phyloP scores from a whole-genome alignment of 768 basidiomycete genomes.

The Trametes villosa region DNA sequence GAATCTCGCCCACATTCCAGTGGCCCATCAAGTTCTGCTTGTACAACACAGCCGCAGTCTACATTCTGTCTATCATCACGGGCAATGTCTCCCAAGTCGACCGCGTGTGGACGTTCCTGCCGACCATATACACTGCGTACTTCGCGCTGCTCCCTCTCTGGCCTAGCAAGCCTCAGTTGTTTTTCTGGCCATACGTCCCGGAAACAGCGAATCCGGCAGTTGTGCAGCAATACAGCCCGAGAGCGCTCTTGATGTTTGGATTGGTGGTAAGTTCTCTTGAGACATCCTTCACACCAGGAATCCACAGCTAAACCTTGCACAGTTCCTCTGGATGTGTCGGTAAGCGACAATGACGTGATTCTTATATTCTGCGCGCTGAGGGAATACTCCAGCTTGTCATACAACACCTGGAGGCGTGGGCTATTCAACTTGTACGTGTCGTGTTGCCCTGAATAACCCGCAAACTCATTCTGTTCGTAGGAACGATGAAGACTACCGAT shows the following conservation, averaged over 20 bases:
- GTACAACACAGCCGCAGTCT: slow-evolving; percentile 51
- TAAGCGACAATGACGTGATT: slow-evolving; percentile 1
- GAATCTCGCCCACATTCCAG: slow-evolving; percentile 31
- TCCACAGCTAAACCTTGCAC: background rate
- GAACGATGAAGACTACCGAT: slow-evolving; percentile 90
- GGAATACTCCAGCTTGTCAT: slow-evolving; percentile 55
- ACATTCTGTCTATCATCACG: slow-evolving; percentile 65
- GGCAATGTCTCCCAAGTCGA: slow-evolving; percentile 89
- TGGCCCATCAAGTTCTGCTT: slow-evolving; percentile 72
- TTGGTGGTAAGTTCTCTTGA: slow-evolving; percentile 51
- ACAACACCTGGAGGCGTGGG: slow-evolving; percentile 85
- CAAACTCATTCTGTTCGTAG: slow-evolving; percentile 39
- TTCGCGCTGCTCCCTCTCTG: slow-evolving; percentile 77
- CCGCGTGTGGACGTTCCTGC: slow-evolving; percentile 74
- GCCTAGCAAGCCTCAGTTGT: slow-evolving; percentile 44
- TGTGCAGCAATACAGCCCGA: slow-evolving; percentile 60
- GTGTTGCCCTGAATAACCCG: background rate
- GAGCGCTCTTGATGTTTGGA: slow-evolving; percentile 75
- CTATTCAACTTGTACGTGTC: slow-evolving; percentile 68
- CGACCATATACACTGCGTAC: slow-evolving; percentile 81
- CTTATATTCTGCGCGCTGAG: background rate
- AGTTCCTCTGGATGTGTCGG: slow-evolving; percentile 31
- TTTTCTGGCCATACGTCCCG: slow-evolving; percentile 62
- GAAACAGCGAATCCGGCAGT: slow-evolving; percentile 40
- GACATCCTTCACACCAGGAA: background rate